phyloP scores from a whole-genome alignment of 2,329 filamentous ascomycete genomes.

The Dissoconium aciculare region DNA sequence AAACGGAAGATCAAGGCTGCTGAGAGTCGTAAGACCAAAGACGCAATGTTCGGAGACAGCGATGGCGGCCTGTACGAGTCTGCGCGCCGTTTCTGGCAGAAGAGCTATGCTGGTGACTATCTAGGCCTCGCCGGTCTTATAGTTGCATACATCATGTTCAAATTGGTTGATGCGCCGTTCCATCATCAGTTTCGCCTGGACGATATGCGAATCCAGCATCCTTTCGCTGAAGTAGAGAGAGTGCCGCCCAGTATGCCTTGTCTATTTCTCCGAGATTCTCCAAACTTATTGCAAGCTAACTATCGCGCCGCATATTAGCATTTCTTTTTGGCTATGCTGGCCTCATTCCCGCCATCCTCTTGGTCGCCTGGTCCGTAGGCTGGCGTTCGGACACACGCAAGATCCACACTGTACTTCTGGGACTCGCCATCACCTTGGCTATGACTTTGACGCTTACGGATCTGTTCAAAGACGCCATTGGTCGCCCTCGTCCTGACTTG shows the following conservation, averaged over 20 bases:
- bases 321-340: conserved; percentile 71
- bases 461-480: conserved; percentile 75
- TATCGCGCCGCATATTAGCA: too few relatives aligned
- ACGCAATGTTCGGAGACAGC: conserved; percentile 5
- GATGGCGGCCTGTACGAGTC: conserved; percentile 10
- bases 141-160: conserved; percentile 43
- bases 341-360: conserved; percentile 50
- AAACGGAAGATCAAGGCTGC: neutral
- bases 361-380: conserved; percentile 51
- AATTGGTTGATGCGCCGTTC: conserved; percentile 67
- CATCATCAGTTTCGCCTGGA: conserved; percentile 88
- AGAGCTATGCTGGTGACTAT: conserved; percentile 80
- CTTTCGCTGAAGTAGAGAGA: conserved; percentile 68
- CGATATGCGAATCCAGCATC: conserved; percentile 70
- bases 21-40: conserved; percentile 4
- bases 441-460: conserved; percentile 76
- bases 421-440: conserved; percentile 57
- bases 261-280: conserved; percentile 14
- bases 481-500: conserved; percentile 70
- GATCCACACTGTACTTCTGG: conserved; percentile 70
- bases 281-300: conserved; percentile 2
- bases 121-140: conserved; percentile 60
- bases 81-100: conserved; percentile 32
- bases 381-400: conserved; percentile 56
- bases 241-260: conserved; percentile 55